phyloP scores from a whole-genome alignment of 2,329 filamentous ascomycete species.

The Colletotrichum shisoi region DNA sequence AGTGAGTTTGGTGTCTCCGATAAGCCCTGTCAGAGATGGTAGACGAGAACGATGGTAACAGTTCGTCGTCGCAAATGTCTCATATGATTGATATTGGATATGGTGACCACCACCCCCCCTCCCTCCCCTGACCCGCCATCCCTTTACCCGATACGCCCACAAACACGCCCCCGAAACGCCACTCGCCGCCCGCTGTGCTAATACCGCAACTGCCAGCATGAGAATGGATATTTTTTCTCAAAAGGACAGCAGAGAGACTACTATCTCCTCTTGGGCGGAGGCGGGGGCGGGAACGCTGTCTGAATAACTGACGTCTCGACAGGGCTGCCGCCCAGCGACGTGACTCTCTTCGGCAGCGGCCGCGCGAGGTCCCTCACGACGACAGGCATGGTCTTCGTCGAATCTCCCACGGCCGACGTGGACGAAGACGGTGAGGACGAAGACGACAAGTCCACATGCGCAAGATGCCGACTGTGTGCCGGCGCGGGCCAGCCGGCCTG shows the following conservation, averaged over 20 bases:
- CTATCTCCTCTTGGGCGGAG: conserved; percentile 42
- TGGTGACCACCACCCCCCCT: too few species aligned
- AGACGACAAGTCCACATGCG: background rate
- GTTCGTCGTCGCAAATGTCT: background rate
- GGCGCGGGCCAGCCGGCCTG: conserved; percentile 36
- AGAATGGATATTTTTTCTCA: too few species aligned
- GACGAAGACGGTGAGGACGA: background rate
- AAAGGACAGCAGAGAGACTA: background rate
- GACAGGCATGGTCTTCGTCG: conserved; percentile 13
- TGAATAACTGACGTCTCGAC: conserved; percentile 50
- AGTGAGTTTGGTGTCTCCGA: background rate
- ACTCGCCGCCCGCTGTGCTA: background rate
- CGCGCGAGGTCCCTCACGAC: conserved; percentile 19
- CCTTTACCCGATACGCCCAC: background rate
- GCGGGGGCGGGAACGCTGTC: conserved; percentile 53
- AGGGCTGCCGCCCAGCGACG: conserved; percentile 44
- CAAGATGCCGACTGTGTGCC: conserved; percentile 1
- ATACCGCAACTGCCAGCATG: too few species aligned
- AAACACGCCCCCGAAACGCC: conserved; percentile 1
- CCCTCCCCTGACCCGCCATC: background rate
- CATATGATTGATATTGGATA: conserved; percentile 6
- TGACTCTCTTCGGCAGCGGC: conserved; percentile 33
- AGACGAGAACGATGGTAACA: background rate
- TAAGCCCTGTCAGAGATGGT: background rate
- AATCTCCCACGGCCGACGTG: background rate